A percentile compares a stretch with the other conserved stretches of the same genome.
Conservation (phyloP, 2,329 filamentous ascomycete genomes). For the Fusarium illudens region DNA sequence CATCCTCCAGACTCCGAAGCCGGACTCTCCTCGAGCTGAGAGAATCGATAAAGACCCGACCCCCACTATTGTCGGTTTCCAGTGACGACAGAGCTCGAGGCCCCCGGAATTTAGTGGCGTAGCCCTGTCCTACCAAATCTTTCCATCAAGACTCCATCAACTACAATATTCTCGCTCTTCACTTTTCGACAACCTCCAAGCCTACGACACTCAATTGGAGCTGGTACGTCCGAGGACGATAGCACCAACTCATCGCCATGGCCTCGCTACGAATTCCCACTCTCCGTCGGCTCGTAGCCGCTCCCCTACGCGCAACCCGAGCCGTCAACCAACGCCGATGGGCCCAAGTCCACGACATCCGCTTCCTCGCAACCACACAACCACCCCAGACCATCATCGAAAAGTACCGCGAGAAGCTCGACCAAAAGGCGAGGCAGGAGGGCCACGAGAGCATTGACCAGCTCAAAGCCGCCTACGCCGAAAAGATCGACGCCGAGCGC, state of each 20-base stretch:
- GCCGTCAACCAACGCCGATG: slow-evolving; percentile 74
- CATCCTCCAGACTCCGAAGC: slow-evolving; percentile 41
- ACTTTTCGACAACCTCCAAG: background rate
- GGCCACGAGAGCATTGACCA: slow-evolving; percentile 75
- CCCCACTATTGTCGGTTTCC: slow-evolving; percentile 30
- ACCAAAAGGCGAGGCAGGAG: slow-evolving; percentile 78
- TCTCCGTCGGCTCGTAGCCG: slow-evolving; percentile 56
- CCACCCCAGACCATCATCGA: slow-evolving; percentile 74
- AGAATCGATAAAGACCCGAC: slow-evolving; percentile 5
- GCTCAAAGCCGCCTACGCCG: slow-evolving; percentile 83
- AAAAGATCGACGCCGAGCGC: slow-evolving; percentile 79
- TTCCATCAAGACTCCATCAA: slow-evolving; percentile 11
- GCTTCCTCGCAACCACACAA: slow-evolving; percentile 84
- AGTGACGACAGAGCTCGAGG: slow-evolving; percentile 33
- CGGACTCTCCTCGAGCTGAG: slow-evolving; percentile 22
- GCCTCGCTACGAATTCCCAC: slow-evolving; percentile 57
- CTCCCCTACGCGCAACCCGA: slow-evolving; percentile 45
- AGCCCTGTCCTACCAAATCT: slow-evolving; percentile 20
- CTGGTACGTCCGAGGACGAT: slow-evolving; percentile 4
- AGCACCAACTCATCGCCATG: slow-evolving; percentile 49
- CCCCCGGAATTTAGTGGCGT: slow-evolving; percentile 25
- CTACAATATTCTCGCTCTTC: background rate
- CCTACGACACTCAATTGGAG: background rate
- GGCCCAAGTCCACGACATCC: slow-evolving; percentile 92
- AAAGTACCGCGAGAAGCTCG: slow-evolving; percentile 88